Conservation (phyloP, 768 basidiomycete species). For the Multifurca ochricompacta region DNA sequence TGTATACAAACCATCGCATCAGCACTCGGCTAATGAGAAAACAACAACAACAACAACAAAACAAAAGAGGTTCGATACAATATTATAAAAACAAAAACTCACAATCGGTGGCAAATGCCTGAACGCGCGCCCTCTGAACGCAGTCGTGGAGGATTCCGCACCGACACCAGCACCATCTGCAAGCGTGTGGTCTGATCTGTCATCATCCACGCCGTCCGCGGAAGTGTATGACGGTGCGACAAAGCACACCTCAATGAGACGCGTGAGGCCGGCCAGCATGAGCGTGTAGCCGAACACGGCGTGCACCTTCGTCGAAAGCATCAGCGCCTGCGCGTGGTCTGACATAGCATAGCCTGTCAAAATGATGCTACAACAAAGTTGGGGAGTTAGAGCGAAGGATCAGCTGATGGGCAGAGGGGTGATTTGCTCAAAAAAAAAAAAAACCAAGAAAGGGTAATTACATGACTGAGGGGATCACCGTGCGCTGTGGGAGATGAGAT, state of each 20-base stretch:
- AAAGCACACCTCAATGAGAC: slow-evolving; percentile 82
- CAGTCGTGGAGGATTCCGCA: slow-evolving; percentile 25
- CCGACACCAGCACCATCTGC: slow-evolving; percentile 34
- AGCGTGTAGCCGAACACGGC: slow-evolving; percentile 78
- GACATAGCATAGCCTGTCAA: slow-evolving; percentile 95
- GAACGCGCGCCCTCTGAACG: slow-evolving; percentile 46
- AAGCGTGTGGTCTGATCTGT: slow-evolving; percentile 60
- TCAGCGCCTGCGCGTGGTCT: slow-evolving; percentile 76
- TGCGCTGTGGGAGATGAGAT: slow-evolving; percentile 39
- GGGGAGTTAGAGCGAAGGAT: not conserved
- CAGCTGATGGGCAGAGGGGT: slow-evolving; percentile 1
- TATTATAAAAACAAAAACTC: slow-evolving; percentile 30
- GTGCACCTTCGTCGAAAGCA: slow-evolving; percentile 83
- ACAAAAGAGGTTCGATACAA: no score
- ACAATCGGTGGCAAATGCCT: slow-evolving; percentile 87
- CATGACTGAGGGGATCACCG: slow-evolving; percentile 77
- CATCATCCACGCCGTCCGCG: slow-evolving; percentile 39
- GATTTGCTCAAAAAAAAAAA: not conserved
- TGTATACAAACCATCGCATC: slow-evolving; percentile 62
- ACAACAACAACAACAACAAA: not conserved
- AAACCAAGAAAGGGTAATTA: slow-evolving; percentile 31
- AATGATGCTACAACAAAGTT: slow-evolving; percentile 57
- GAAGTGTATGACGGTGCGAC: slow-evolving; percentile 37
- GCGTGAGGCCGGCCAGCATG: slow-evolving; percentile 71
- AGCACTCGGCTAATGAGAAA: slow-evolving; percentile 35